Base-by-base conservation (phyloP, 2,329 filamentous ascomycete genomes). In the Apiospora phragmitis region DNA sequence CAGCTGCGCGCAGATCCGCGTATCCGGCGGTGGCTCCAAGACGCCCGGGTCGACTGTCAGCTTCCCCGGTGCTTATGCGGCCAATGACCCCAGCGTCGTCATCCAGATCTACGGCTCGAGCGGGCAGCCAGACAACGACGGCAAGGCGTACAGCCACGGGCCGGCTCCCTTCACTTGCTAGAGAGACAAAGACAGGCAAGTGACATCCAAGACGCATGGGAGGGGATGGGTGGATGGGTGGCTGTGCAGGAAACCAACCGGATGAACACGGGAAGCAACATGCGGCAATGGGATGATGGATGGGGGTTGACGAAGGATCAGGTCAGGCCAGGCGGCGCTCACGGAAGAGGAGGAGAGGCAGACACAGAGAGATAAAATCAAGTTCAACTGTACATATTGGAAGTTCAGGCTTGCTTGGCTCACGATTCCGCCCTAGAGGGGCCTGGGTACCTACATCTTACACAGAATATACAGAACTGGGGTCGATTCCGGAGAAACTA, bases 21-120 rank as follows among this genome's bases (percentile, higher is more conserved):
- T 83, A 41, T 79, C 80, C 26, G 83, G 83, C 38, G 78, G 77
- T 32, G 83, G 83, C 55, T 74, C 76, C 35, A 80, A 82, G 73
- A 74, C 78, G 21, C 80, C 79, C 16, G 75, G 69, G 70, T 70
- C 78, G 70, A 83, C 83, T 1, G 82, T 86, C 71, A 80, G 76
- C 76, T 83, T 86, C 78, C 85, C 85, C 0, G 82, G 83, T 21
- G 84, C 80, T 0, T 87, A 86, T 77, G 72, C 79, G 74, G 77
- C 80, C 66, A 80, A 75, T 67, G 82, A 86, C 75, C 81, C 85
- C 0, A 82, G 82, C 62, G 86, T 87, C 74, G 72, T 80, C 45
- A 78, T 83, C 79, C 86, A 83, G 76, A 86, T 86, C 75, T 86
- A 87, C 72, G 84, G 84, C 42, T 67, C 75, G 8, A 76, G 73